Evolutionary conservation across 2,329 filamentous ascomycete genomes (phyloP).

Genomic region (Aspergillus sp.): DNA sequence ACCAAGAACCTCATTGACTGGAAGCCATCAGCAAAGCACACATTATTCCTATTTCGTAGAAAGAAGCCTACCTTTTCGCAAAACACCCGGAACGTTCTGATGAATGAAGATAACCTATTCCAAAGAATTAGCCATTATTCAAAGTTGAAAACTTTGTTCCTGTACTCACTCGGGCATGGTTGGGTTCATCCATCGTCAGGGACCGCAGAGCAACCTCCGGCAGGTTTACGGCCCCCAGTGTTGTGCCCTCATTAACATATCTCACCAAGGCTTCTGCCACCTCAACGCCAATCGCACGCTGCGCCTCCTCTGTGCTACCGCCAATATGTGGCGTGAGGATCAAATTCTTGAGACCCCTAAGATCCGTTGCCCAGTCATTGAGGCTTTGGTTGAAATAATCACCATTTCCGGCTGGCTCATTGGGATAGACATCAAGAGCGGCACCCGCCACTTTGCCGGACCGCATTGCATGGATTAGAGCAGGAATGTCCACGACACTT

Average conservation of each 20-base stretch:
- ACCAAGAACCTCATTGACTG: constrained; percentile 90
- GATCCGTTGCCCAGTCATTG: constrained; percentile 82
- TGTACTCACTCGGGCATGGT: constrained; percentile 73
- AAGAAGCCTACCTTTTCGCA: constrained; percentile 67
- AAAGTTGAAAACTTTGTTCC: background rate
- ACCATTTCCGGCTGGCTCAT: constrained; percentile 90
- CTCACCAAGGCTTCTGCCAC: constrained; percentile 83
- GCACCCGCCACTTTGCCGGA: constrained; percentile 86
- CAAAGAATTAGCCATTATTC: background rate
- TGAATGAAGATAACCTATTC: constrained; percentile 88
- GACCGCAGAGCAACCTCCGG: constrained; percentile 91
- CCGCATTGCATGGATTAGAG: constrained; percentile 83
- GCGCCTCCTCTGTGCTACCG: constrained; percentile 95
- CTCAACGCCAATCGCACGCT: constrained; percentile 92
- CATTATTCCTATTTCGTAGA: background rate
- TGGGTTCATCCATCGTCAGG: constrained; percentile 84
- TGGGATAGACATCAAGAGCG: constrained; percentile 93
- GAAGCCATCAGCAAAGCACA: constrained; percentile 18
- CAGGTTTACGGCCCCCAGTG: constrained; percentile 89
- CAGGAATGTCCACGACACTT: constrained; percentile 90
- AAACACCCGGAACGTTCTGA: constrained; percentile 91
- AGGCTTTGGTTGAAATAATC: constrained; percentile 87
- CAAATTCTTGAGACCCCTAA: constrained; percentile 83
- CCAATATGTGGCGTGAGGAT: constrained; percentile 97
- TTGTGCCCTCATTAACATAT: constrained; percentile 95